Evolutionary conservation across 805 yeast species (phyloP).

Genomic region (Starmerella riodocensis): DNA sequence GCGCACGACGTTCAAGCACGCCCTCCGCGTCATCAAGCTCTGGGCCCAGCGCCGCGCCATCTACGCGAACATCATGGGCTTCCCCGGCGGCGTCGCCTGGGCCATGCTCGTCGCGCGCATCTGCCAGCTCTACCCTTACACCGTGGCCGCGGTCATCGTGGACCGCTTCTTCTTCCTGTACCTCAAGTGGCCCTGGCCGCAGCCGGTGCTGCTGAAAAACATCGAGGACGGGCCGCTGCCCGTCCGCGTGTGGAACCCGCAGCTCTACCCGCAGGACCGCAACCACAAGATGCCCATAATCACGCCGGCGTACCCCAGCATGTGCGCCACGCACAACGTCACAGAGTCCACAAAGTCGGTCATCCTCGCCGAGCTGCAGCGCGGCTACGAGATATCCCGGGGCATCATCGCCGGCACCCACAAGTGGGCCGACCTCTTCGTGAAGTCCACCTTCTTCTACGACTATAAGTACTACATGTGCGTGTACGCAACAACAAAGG

Average conservation of each 20-base stretch:
- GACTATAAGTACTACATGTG: constrained; percentile 78
- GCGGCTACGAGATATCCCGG: constrained; percentile 61
- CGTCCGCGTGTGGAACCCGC: constrained; percentile 94
- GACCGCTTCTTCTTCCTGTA: constrained; percentile 77
- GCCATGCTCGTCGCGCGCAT: constrained; percentile 98
- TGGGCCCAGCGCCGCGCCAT: constrained; percentile 96
- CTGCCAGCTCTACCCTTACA: constrained; percentile 92
- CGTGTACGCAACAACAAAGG: constrained; percentile 62
- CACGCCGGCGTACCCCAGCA: constrained; percentile 95
- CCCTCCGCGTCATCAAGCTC: constrained; percentile 78
- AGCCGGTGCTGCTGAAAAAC: constrained; percentile 81
- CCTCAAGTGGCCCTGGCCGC: constrained; percentile 95
- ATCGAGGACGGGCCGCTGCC: constrained; percentile 96
- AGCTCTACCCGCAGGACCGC: constrained; percentile 75
- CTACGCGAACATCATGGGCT: constrained; percentile 89
- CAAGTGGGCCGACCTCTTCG: constrained; percentile 63
- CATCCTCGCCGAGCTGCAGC: constrained; percentile 60
- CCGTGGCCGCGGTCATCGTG: constrained; percentile 84
- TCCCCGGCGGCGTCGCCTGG: constrained; percentile 99
- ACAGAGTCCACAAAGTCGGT: constrained; percentile 76
- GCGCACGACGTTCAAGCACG: constrained; percentile 82
- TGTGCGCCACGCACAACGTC: constrained; percentile 98
- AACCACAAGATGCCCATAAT: constrained; percentile 94
- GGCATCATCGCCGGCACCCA: constrained; percentile 52
- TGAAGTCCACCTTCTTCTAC: constrained; percentile 68